A percentile compares a stretch with the other conserved stretches of the same genome.
phyloP scores from a whole-genome alignment of 805 yeast species.

The Kluyveromyces lactis region DNA sequence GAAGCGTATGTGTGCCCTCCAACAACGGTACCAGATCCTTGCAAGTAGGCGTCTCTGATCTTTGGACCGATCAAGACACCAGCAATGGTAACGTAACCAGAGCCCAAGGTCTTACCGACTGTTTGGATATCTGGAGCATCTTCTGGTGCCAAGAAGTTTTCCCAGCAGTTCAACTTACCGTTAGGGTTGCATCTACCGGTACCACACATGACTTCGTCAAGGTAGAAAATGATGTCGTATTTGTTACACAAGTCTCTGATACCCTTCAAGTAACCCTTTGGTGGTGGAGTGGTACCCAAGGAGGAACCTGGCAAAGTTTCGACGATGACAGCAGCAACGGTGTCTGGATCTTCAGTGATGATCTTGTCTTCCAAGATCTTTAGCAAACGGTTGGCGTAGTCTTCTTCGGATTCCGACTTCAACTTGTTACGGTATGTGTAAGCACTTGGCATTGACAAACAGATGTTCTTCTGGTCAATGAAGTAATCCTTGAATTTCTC shows the following conservation, averaged over 20 bases:
- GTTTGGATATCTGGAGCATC: slow-evolving; percentile 41
- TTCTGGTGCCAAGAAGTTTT: slow-evolving; percentile 31
- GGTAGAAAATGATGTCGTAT: slow-evolving; percentile 41
- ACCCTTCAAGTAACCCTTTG: slow-evolving; percentile 41
- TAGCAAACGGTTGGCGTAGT: slow-evolving; percentile 32
- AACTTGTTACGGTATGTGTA: slow-evolving; percentile 30
- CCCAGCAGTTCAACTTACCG: slow-evolving; percentile 42
- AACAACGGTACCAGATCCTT: slow-evolving; percentile 34
- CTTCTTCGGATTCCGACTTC: slow-evolving; percentile 32
- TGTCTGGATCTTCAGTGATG: slow-evolving; percentile 35
- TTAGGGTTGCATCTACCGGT: slow-evolving; percentile 38
- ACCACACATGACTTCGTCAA: slow-evolving; percentile 54
- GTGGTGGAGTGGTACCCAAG: slow-evolving; percentile 37
- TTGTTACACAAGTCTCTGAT: slow-evolving; percentile 40
- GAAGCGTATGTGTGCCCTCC: slow-evolving; percentile 48
- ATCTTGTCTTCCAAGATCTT: slow-evolving; percentile 36
- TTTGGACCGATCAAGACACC: slow-evolving; percentile 37
- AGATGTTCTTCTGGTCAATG: slow-evolving; percentile 19
- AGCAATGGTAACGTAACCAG: slow-evolving; percentile 43
- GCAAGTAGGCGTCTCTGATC: slow-evolving; percentile 31
- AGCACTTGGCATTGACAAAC: slow-evolving; percentile 26
- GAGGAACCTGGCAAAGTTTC: slow-evolving; percentile 44
- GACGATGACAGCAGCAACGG: slow-evolving; percentile 35
- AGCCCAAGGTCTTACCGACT: slow-evolving; percentile 42
- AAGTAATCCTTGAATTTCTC: slow-evolving; percentile 25